These are phyloP conservation scores for Ajuga reptans DNA, from an alignment of 305 asterid species.

Conservation along the genomic window DNA sequence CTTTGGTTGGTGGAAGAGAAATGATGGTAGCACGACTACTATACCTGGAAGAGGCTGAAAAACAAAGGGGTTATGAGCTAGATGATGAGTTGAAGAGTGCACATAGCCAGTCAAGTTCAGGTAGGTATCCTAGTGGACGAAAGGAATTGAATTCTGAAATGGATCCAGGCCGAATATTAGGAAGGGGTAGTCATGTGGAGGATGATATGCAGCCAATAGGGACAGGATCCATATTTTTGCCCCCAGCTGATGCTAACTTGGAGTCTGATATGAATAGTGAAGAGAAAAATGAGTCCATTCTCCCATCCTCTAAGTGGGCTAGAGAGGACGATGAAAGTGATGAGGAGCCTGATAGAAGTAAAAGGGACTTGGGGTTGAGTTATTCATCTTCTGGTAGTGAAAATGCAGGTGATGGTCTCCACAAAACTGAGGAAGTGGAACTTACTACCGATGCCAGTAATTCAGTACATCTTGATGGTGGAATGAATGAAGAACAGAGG, in stretches of 20 bases:
- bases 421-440: slow-evolving; percentile 45
- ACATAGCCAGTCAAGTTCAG: slow-evolving; percentile 53
- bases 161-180: slow-evolving; percentile 37
- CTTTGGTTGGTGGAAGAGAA: slow-evolving; percentile 87
- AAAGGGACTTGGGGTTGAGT: slow-evolving; percentile 66
- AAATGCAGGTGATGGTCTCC: slow-evolving; percentile 47
- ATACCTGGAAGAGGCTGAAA: slow-evolving; percentile 90
- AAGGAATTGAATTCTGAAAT: slow-evolving; percentile 44
- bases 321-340: slow-evolving; percentile 82
- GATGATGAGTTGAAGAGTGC: slow-evolving; percentile 63
- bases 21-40: slow-evolving; percentile 93
- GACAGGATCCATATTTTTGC: slow-evolving; percentile 33
- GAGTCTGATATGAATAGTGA: slow-evolving; percentile 38
- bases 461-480: slow-evolving; percentile 50
- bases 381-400: slow-evolving; percentile 97
- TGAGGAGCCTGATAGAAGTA: slow-evolving; percentile 56
- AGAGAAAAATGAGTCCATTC: slow-evolving; percentile 46
- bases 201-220: slow-evolving; percentile 39
- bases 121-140: slow-evolving; percentile 40
- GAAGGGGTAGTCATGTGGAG: slow-evolving; percentile 44
- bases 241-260: slow-evolving; percentile 30
- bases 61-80: slow-evolving; percentile 64
- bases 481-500: slow-evolving; percentile 84
- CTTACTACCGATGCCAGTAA: slow-evolving; percentile 48
- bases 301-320: slow-evolving; percentile 93